phyloP scores from a whole-genome alignment of 148 eudicot species.

The Spergularia bocconei region DNA sequence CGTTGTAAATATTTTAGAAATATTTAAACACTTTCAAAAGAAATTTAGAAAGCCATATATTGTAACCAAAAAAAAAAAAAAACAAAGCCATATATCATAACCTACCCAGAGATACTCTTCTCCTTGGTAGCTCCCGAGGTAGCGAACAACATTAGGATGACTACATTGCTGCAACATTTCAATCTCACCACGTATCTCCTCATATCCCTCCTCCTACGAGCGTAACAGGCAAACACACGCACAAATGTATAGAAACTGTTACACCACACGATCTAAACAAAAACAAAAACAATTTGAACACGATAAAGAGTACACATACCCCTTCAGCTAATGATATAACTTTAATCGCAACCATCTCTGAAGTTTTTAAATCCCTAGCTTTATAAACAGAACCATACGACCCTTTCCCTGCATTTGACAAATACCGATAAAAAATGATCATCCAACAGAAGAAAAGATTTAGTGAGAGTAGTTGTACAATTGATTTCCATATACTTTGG shows the following conservation, averaged over 20 bases:
- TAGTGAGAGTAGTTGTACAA: background rate
- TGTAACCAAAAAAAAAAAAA: no score
- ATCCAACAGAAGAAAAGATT: background rate
- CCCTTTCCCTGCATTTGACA: slow-evolving; percentile 77
- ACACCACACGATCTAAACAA: slow-evolving; percentile 7
- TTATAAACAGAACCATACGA: slow-evolving; percentile 97
- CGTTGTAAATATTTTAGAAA: no score
- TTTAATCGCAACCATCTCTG: slow-evolving; percentile 96
- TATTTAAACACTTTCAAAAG: no score
- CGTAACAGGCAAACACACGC: background rate
- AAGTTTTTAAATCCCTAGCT: slow-evolving; percentile 85
- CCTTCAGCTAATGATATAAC: slow-evolving; percentile 92
- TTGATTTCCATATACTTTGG: no score
- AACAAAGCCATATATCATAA: slow-evolving; percentile 14
- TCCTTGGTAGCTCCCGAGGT: slow-evolving; percentile 98
- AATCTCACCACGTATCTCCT: slow-evolving; percentile 98
- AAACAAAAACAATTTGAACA: slow-evolving; percentile 11
- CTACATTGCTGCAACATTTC: slow-evolving; percentile 99
- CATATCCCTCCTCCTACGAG: slow-evolving; percentile 91
- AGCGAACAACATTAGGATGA: slow-evolving; percentile 99
- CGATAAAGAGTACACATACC: slow-evolving; percentile 38
- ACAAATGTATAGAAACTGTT: background rate
- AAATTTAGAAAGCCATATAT: no score
- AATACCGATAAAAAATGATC: slow-evolving; percentile 15
- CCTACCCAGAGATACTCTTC: slow-evolving; percentile 97